Evolutionary conservation across 2,329 filamentous ascomycete genomes (phyloP), one percentile per base, ranked within the genome.

Genomic region (Paecilomyces variotii): DNA sequence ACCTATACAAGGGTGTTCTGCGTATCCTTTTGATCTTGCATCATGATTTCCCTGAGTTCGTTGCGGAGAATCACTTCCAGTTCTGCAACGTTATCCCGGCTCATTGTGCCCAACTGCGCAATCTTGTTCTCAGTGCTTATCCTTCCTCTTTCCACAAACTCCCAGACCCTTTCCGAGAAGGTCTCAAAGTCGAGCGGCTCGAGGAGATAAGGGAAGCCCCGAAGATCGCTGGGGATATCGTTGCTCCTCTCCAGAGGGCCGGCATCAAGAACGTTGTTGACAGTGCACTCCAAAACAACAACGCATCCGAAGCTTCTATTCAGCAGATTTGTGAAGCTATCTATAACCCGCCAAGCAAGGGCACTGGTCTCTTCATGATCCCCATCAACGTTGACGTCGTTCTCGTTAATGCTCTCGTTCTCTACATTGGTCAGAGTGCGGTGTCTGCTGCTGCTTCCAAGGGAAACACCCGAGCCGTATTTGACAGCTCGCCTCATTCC

Each of bases 1-100:
- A 93, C 57, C 84, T 96, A 61, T 97, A 96, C 72, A 87, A 90
- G 61, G 91, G 88, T 7, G 85, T 89, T 1, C 78, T 96, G 54
- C 91, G 95, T 69, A 84, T 97, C 60, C 78, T 97, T 57, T 79
- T 96, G 34, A 83, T 96, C 56, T 79, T 99, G 56, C 90, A 96
- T 65, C 94, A 97, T 70, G 94, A 99, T 72, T 97, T 91, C 74
- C 89, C 93, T 0, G 91, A 97, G 58, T 99, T 96, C 73, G 78
- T 99, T 50, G 88, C 90, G 4, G 90, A 92, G 66, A 91, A 96
- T 72, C 90, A 96, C 70, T 85, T 90, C 64, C 84, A 86, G 64
- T 84, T 99, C 56, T 91, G 88, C 76, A 87, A 89, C 65, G 86
- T 85, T 68, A 88, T 97, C 59, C 90, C 92, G 1, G 84, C 86